Evolutionary conservation across 1,284 basidiomycete species (phyloP).

Genomic region (Boletus holoroseus): DNA sequence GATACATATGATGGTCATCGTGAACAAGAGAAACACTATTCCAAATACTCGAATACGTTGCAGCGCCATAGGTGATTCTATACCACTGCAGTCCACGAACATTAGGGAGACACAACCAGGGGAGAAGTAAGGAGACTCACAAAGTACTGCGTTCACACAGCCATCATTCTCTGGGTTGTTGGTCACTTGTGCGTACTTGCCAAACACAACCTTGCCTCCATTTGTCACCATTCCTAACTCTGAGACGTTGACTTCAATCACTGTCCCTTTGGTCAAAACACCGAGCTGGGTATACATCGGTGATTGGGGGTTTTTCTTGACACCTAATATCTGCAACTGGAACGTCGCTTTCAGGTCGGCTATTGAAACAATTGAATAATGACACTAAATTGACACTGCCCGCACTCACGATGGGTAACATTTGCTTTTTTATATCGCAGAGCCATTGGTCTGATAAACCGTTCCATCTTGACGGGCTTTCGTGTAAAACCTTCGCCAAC

Average conservation of each 20-base stretch:
- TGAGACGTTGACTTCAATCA: slow-evolving; percentile 97
- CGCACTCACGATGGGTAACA: slow-evolving; percentile 91
- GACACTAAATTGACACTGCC: not conserved
- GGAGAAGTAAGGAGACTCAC: slow-evolving; percentile 42
- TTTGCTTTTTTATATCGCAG: slow-evolving; percentile 98
- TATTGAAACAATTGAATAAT: slow-evolving; percentile 31
- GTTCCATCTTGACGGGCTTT: slow-evolving; percentile 98
- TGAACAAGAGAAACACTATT: not conserved
- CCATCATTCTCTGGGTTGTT: slow-evolving; percentile 97
- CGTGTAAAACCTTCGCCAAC: slow-evolving; percentile 97
- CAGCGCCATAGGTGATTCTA: slow-evolving; percentile 4
- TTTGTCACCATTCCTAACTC: slow-evolving; percentile 99
- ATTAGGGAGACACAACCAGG: slow-evolving; percentile 5
- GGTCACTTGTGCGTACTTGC: slow-evolving; percentile 95
- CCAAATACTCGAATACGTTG: not conserved
- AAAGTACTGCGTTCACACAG: slow-evolving; percentile 90
- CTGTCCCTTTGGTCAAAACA: slow-evolving; percentile 97
- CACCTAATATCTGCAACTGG: slow-evolving; percentile 95
- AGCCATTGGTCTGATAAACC: slow-evolving; percentile 97
- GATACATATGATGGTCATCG: slow-evolving; percentile 9
- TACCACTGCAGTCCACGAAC: slow-evolving; percentile 19
- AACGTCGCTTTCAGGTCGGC: slow-evolving; percentile 98
- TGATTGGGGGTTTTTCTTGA: slow-evolving; percentile 99
- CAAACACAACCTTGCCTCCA: slow-evolving; percentile 89
- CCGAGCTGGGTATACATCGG: slow-evolving; percentile 96